A percentile compares a stretch with the other conserved stretches of the same genome.
Conservation (phyloP, 1,284 basidiomycete species). For the Apiotrichum domesticum region DNA sequence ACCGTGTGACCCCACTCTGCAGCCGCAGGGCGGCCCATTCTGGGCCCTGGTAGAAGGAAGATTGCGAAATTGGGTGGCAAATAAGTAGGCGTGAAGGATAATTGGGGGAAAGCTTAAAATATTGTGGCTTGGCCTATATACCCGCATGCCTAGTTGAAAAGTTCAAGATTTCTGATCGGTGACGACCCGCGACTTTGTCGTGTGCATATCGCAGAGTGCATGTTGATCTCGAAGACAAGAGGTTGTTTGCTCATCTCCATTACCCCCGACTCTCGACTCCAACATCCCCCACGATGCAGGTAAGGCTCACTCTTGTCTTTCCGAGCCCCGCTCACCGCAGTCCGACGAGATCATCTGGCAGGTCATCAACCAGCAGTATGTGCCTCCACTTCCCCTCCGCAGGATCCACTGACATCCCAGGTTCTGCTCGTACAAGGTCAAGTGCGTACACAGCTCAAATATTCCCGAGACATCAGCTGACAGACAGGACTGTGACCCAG, state of each 20-base stretch:
- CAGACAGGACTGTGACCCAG: conserved; percentile 73
- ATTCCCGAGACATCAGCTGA: not conserved
- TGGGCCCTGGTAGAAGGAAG: too few relatives aligned
- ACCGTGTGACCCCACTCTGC: too few relatives aligned
- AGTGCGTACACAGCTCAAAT: conserved; percentile 54
- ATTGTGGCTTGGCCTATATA: not conserved
- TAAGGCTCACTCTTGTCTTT: conserved; percentile 17
- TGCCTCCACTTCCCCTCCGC: not conserved
- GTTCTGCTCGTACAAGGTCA: conserved; percentile 95
- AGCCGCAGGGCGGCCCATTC: too few relatives aligned
- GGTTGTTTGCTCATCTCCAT: too few relatives aligned
- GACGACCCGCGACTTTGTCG: not conserved
- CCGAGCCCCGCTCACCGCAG: conserved; percentile 50
- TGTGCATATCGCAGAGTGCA: too few relatives aligned
- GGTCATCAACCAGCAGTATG: conserved; percentile 77
- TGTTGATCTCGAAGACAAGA: too few relatives aligned
- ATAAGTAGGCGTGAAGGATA: conserved; percentile 1
- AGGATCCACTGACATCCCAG: conserved; percentile 17
- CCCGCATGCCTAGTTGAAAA: not conserved
- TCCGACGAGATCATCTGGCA: conserved; percentile 96
- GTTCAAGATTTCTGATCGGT: conserved; percentile 4
- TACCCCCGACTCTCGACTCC: too few relatives aligned
- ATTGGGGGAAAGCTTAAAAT: too few relatives aligned
- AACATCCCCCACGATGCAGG: conserved; percentile 32
- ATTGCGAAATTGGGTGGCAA: conserved; percentile 10